A percentile compares a stretch with the other conserved stretches of the same genome.
Conservation (phyloP, 768 basidiomycete genomes). For the Suillus subluteus region DNA sequence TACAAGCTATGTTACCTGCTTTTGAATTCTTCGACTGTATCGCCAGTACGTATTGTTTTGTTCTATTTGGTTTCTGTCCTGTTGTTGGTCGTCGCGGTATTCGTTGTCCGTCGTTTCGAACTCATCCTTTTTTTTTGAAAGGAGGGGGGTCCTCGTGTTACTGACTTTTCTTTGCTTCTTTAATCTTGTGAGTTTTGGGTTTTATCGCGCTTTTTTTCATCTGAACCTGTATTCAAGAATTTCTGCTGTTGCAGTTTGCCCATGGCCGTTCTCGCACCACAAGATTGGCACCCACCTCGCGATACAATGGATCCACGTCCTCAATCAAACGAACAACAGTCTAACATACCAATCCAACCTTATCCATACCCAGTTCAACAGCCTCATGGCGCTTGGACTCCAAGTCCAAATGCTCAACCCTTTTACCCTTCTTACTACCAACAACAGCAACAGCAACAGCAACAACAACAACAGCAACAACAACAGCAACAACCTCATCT, state of each 20-base stretch:
- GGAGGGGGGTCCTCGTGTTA: background rate
- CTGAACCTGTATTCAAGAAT: too few relatives aligned
- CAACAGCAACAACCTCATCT: constrained; percentile 35
- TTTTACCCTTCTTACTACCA: constrained; percentile 77
- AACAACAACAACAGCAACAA: constrained; percentile 48
- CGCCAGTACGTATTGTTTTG: background rate
- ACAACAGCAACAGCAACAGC: constrained; percentile 62
- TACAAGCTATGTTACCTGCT: too few relatives aligned
- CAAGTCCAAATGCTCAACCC: constrained; percentile 65
- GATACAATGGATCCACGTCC: constrained; percentile 57
- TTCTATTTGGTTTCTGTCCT: background rate
- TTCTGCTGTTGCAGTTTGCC: constrained; percentile 16
- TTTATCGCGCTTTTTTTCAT: background rate
- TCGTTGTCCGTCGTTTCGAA: constrained; percentile 2
- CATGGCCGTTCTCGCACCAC: constrained; percentile 81
- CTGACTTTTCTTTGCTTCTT: background rate
- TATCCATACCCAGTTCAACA: constrained; percentile 77
- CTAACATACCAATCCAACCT: constrained; percentile 38
- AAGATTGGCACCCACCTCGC: constrained; percentile 74
- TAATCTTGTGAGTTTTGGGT: background rate
- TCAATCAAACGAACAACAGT: constrained; percentile 55
- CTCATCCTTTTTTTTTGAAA: background rate
- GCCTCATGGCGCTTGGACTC: constrained; percentile 71
- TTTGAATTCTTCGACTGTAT: too few relatives aligned
- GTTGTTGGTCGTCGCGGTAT: constrained; percentile 9